Evolutionary conservation across 768 basidiomycete species (phyloP), one percentile per base, ranked within the genome.

Genomic region (Amanita muscaria): DNA sequence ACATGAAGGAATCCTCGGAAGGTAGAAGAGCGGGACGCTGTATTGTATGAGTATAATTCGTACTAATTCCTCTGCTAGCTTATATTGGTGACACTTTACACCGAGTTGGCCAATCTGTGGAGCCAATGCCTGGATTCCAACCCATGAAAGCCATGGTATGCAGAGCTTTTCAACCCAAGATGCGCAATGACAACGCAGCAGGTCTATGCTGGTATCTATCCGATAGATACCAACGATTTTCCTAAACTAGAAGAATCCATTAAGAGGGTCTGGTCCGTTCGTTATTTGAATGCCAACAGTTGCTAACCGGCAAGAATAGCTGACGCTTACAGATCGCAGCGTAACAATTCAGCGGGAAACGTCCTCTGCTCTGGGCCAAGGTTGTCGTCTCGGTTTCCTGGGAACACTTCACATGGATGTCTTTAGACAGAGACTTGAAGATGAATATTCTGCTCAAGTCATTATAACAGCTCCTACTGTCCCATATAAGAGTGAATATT

Each of bases 361-460:
- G 0, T 98, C 94, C 0, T 79, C 87, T 4, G 96, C 96, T 8
- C 73, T 99, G 8, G 93, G 94, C 1, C 93, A 96, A 65, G 96
- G 96, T 6, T 90, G 83, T 58, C 77, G 96, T 34, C 76, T 99
- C 5, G 96, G 96, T 0, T 99, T 98, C 62, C 72, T 97, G 8
- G 96, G 96, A 1, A 89, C 91, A 4, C 64, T 99, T 47, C 96
- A 99, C 58, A 92, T 98, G 88, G 88, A 94, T 54, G 87, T 93
- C 30, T 90, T 91, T 63, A 83, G 92, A 16, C 96, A 99, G 59
- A 77, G 96, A 11, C 69, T 99, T 3, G 96, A 98, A 62, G 96
- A 99, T 54, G 96, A 99, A 60, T 91, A 96, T 53, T 82, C 90
- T 47, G 88, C 92, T 24, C 91, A 86, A 56, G 81, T 98, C 46